Evolutionary conservation across 2,329 filamentous ascomycete genomes (phyloP).

Genomic region (Tolypocladium sp.): DNA sequence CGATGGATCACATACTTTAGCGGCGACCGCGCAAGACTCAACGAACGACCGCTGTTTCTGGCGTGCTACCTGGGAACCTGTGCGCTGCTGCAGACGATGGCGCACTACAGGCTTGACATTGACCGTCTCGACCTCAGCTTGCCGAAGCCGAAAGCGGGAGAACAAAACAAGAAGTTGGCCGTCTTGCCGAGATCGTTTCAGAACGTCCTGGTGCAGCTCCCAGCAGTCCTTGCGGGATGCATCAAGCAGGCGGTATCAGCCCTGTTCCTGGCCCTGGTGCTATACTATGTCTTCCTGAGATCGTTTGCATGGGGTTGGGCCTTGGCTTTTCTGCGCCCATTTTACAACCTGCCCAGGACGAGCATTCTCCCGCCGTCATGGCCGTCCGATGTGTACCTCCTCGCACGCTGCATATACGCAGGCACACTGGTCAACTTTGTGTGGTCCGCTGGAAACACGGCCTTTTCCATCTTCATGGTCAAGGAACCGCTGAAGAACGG

Average conservation of each 20-base stretch:
- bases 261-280: slow-evolving; percentile 35
- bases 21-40: slow-evolving; percentile 66
- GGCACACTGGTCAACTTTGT: slow-evolving; percentile 60
- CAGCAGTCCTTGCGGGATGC: slow-evolving; percentile 26
- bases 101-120: slow-evolving; percentile 65
- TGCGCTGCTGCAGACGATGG: slow-evolving; percentile 57
- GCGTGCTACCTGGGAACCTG: slow-evolving; percentile 61
- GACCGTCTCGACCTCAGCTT: slow-evolving; percentile 49
- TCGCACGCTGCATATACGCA: slow-evolving; percentile 48
- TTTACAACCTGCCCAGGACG: slow-evolving; percentile 68
- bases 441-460: slow-evolving; percentile 68
- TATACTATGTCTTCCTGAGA: slow-evolving; percentile 58
- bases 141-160: slow-evolving; percentile 11
- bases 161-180: slow-evolving; percentile 12
- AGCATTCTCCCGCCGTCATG: slow-evolving; percentile 51
- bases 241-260: slow-evolving; percentile 30
- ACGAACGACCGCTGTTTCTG: slow-evolving; percentile 79
- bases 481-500: slow-evolving; percentile 76
- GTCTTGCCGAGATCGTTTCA: slow-evolving; percentile 21
- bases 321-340: slow-evolving; percentile 59
- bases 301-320: slow-evolving; percentile 58
- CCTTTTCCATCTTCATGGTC: slow-evolving; percentile 73
- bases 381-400: slow-evolving; percentile 47
- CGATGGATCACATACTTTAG: slow-evolving; percentile 64
- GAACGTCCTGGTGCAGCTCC: slow-evolving; percentile 27